Base-by-base conservation (phyloP, 495 filamentous ascomycete species). In the Aspergillus cristatus region DNA sequence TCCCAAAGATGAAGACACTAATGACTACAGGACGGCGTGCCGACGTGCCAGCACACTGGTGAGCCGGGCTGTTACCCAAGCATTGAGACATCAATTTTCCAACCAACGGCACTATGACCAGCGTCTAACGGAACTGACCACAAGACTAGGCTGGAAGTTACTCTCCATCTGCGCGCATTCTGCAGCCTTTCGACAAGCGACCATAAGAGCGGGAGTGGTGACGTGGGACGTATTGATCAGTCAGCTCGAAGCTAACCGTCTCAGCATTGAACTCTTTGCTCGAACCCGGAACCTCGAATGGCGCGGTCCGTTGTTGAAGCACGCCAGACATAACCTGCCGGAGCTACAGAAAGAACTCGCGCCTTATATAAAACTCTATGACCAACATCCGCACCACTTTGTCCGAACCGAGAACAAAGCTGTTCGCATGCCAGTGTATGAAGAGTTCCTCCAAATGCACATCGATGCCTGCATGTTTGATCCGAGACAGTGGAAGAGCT, bases 211-310 rank as follows among this genome's bases (percentile, higher is more conserved):
- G 3, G 14, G 34, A 16, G 3, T 10, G 14, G 16, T 14, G 18
- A n/a, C 42, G 1, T 65, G 53, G 60, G 22, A 45, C 4, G 10
- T 14, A 3, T 13, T 66, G 6, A 13, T 44, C 7, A n/a, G 34
- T 2, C 16, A 38, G 2, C 51, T 66, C 15, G 14, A 18, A 0
- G 20, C 35, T 1, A 52, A 66, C 11, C 4, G 6, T 1, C 20
- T 37, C 8, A 66, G 63, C 37, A 35, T 67, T 14, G 48, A 60
- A 15, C 15, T 56, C 1, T 65, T 59, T 39, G 57, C 54, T 3
- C 47, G 50, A 7, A 37, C 47, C 7, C 50, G 54, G 20, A 42
- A 40, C 0, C 35, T 67, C 1, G 55, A 58, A 16, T 67, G 61
- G 59, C 42, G 42, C 13, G 48, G 48, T 3, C 42, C 35, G 7